These are phyloP conservation scores for Boletellus dicymbophilus DNA, from an alignment of 1,284 basidiomycete genomes.

Conservation along the genomic window DNA sequence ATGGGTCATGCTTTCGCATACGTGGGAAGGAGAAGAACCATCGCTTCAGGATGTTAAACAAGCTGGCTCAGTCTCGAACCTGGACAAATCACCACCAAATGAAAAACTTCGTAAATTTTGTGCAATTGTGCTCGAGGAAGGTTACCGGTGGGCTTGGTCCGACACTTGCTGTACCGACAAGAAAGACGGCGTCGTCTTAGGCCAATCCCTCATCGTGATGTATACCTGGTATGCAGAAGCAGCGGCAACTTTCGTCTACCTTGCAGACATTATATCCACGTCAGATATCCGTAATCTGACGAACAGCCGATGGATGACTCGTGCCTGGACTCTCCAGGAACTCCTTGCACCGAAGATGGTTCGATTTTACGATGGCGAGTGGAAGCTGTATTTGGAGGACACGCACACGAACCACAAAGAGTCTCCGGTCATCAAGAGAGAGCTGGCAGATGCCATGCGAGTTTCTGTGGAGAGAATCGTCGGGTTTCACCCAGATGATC, in stretches of 20 bases:
- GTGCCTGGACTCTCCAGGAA: constrained; percentile 14
- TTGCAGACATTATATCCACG: constrained; percentile 1
- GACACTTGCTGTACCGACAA: constrained; percentile 10
- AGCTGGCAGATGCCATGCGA: constrained; percentile 2
- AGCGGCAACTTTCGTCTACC: constrained; percentile 5
- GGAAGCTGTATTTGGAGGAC: constrained; percentile 8
- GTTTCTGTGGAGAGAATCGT: constrained; percentile 6
- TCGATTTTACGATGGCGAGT: constrained; percentile 13
- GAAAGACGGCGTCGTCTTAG: background rate
- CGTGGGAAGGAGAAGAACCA: constrained; percentile 20
- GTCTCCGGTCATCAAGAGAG: constrained; percentile 9
- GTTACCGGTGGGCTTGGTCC: constrained; percentile 14
- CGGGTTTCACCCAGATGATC: constrained; percentile 2
- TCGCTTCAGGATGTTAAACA: constrained; percentile 16
- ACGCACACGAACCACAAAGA: constrained; percentile 10
- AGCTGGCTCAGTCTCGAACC: constrained; percentile 10
- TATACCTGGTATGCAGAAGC: constrained; percentile 11
- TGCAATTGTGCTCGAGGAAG: constrained; percentile 3
- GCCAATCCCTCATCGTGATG: constrained; percentile 7
- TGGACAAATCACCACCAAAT: constrained; percentile 5
- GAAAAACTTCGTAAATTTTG: constrained; percentile 16
- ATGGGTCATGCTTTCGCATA: constrained; percentile 23
- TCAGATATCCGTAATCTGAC: constrained; percentile 3
- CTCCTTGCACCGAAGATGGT: constrained; percentile 6
- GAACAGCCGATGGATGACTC: constrained; percentile 12